Base-by-base conservation (phyloP, 192 early-diverging fungal species). In the Coemansia sp. region DNA sequence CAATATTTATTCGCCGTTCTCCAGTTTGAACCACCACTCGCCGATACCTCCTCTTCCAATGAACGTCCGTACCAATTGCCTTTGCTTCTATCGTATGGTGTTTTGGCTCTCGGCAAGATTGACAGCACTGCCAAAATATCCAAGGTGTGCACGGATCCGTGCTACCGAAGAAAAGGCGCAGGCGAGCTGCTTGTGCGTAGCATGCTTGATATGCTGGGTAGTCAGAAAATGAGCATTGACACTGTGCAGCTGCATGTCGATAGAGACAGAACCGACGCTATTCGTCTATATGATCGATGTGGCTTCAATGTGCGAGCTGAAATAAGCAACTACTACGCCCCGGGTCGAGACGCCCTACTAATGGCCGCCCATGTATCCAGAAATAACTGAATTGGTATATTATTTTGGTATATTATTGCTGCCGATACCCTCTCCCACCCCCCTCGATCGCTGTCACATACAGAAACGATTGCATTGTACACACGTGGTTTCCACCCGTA, bases 161-260 rank as follows among this genome's bases (percentile, higher is more conserved):
- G 25, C 19, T 38, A 18, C 29, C 37, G 53, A 11, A 25, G 43
- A 10, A 45, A 32, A 13, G 61, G 61, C 11, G 23, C 47, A 8
- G 61, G 61, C 18, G 34, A 46, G 39, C 39, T 49, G 5, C 18
- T 58, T 28, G 46, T 58, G 6, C 20, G 46, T 14, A 19, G 46
- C 46, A 58, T 58, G 55, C 55, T 58, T 20, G 34, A 11, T 10
- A 27, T 27, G 5, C 44, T 29, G 23, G 44, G 50, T 13, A 14
- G 34, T 13, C 17, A 19, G 19, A 5, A 32, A n/a, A 26, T 37
- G 30, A 18, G 20, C 15, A 19, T 50, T 5, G 20, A 15, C 33
- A 22, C 11, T 20, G 29, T 51, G 5, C 46, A 49, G 47, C 61
- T 64, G 1, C 61, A 64, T 34, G 61, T 64, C 9, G 61, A 64